A percentile compares a stretch with the other conserved stretches of the same genome.
Evolutionary conservation across 495 filamentous ascomycete species (phyloP).

Genomic region (Xylaria castorea): DNA sequence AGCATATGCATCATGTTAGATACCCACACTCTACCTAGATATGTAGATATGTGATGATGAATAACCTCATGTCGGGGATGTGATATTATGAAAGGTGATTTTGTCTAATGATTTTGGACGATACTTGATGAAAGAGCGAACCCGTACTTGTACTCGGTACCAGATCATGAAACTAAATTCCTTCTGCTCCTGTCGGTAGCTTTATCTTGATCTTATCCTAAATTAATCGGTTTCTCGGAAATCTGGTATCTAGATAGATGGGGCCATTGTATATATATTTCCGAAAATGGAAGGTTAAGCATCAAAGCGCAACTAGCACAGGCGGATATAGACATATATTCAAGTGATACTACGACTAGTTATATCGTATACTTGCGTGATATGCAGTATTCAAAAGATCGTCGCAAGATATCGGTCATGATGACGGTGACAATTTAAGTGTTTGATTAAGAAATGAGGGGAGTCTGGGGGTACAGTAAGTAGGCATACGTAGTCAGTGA

Average conservation of each 20-base stretch:
- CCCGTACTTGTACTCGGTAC: not conserved
- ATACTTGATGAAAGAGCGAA: not conserved
- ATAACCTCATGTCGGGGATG: not conserved
- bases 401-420: not conserved
- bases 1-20: conserved; percentile 27
- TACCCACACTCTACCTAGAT: conserved; percentile 18
- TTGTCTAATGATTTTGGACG: not conserved
- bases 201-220: not conserved
- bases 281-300: not conserved
- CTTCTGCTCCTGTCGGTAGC: not conserved
- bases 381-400: not conserved
- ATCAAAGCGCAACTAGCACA: not conserved
- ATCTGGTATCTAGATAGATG: not conserved
- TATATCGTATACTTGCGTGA: not conserved
- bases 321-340: not conserved
- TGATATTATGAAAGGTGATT: not conserved
- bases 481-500: not conserved
- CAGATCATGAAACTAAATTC: not conserved
- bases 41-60: conserved; percentile 17
- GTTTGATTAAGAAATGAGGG: not conserved
- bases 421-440: not conserved
- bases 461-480: not conserved
- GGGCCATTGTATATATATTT: not conserved
- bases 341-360: not conserved
- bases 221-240: not conserved